phyloP scores from a whole-genome alignment of 2,329 filamentous ascomycete genomes.

The Microdochium trichocladiopsis region DNA sequence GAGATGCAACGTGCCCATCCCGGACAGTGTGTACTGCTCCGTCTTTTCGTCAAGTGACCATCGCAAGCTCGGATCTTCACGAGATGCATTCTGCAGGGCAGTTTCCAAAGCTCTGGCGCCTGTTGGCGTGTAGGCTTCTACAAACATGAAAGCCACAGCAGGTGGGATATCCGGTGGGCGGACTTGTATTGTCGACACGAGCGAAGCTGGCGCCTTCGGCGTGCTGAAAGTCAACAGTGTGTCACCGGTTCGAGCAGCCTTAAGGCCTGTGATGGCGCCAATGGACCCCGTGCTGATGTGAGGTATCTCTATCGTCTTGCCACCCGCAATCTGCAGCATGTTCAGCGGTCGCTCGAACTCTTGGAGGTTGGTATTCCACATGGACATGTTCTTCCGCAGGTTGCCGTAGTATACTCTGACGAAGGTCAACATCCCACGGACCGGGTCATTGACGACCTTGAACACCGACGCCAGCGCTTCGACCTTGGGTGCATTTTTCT shows the following conservation, averaged over 20 bases:
- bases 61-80: conserved; percentile 89
- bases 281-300: conserved; percentile 83
- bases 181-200: conserved; percentile 70
- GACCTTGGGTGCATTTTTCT: conserved; percentile 26
- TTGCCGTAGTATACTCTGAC: conserved; percentile 86
- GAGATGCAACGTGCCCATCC: conserved; percentile 93
- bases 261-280: conserved; percentile 84
- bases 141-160: conserved; percentile 92
- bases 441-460: conserved; percentile 87
- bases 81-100: conserved; percentile 67
- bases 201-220: conserved; percentile 55
- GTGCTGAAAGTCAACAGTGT: conserved; percentile 72
- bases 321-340: conserved; percentile 83
- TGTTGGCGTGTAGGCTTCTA: conserved; percentile 71
- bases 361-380: conserved; percentile 84
- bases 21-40: conserved; percentile 86
- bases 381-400: conserved; percentile 62
- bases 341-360: conserved; percentile 73
- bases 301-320: conserved; percentile 77
- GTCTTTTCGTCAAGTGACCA: conserved; percentile 82
- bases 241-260: conserved; percentile 87
- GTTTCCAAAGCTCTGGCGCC: conserved; percentile 76
- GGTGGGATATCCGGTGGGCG: conserved; percentile 85
- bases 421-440: conserved; percentile 82
- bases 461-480: conserved; percentile 65